A percentile compares a stretch with the other conserved stretches of the same genome.
These are phyloP conservation scores for Lunasporangiospora selenospora DNA, from an alignment of 192 early-diverging fungal species.

Conservation along the genomic window DNA sequence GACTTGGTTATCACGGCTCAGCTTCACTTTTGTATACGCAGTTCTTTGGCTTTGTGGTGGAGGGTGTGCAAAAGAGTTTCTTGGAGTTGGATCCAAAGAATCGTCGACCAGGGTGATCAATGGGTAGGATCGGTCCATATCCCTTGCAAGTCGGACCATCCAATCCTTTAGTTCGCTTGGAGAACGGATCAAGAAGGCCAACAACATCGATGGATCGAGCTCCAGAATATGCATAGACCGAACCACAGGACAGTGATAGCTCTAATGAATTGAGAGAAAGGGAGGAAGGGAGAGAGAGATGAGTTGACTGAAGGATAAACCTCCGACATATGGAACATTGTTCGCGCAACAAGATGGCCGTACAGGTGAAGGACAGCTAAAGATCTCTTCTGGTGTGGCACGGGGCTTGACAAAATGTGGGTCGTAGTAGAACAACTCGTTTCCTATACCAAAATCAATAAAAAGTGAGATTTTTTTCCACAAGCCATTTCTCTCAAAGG, in stretches of 20 bases:
- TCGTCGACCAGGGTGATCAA: slow-evolving; percentile 17
- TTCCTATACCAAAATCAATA: slow-evolving; percentile 13
- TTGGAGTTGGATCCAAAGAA: neutral
- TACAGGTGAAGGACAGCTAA: slow-evolving; percentile 30
- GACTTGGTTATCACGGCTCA: neutral
- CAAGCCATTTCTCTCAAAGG: neutral
- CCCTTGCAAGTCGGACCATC: slow-evolving; percentile 15
- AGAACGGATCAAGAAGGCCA: slow-evolving; percentile 48
- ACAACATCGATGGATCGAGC: slow-evolving; percentile 52
- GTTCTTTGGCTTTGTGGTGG: neutral
- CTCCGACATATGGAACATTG: too few species aligned
- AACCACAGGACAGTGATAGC: slow-evolving; percentile 48
- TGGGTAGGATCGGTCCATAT: slow-evolving; percentile 25
- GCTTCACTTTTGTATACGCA: neutral
- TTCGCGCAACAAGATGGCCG: too few species aligned
- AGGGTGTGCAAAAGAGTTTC: too few species aligned
- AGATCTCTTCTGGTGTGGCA: slow-evolving; percentile 26
- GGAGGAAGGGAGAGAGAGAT: neutral
- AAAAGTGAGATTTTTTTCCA: neutral
- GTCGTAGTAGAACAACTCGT: slow-evolving; percentile 50
- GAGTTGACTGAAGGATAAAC: neutral
- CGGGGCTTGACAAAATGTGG: slow-evolving; percentile 50
- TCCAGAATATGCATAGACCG: slow-evolving; percentile 48
- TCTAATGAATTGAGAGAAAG: slow-evolving; percentile 12
- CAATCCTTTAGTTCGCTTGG: slow-evolving; percentile 32